Evolutionary conservation across 192 early-diverging fungal species (phyloP).

Genomic region (Backusella luteola): DNA sequence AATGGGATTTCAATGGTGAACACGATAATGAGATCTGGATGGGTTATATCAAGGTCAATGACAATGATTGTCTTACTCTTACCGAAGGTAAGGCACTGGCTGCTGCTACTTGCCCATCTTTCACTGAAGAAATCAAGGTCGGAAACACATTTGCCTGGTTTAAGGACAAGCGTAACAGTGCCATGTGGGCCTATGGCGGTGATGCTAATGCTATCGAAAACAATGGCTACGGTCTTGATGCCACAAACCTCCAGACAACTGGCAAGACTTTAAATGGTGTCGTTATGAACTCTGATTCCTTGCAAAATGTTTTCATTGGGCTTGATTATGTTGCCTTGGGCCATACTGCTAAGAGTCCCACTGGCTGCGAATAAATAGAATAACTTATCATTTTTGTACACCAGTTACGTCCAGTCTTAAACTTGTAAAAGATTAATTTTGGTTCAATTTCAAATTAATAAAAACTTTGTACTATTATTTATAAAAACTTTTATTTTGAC

Average conservation of each 20-base stretch:
- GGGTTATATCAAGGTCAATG: constrained; percentile 27
- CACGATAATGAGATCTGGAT: constrained; percentile 27
- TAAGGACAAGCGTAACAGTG: constrained; percentile 32
- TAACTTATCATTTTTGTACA: neutral
- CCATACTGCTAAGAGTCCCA: neutral
- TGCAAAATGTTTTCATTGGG: constrained; percentile 11
- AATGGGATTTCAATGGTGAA: constrained; percentile 30
- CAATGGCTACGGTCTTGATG: constrained; percentile 21
- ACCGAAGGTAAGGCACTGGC: constrained; percentile 18
- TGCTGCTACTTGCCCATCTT: constrained; percentile 21
- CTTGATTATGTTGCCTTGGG: neutral
- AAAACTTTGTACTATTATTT: neutral
- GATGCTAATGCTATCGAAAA: constrained; percentile 22
- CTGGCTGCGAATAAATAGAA: neutral
- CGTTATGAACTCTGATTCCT: neutral
- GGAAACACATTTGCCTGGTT: constrained; percentile 38
- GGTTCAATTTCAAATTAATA: neutral
- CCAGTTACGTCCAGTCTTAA: neutral
- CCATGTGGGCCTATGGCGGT: constrained; percentile 35
- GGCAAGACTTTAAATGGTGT: constrained; percentile 23
- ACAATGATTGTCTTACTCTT: constrained; percentile 19
- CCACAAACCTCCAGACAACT: constrained; percentile 24
- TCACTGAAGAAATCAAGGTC: constrained; percentile 26
- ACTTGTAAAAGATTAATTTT: neutral
- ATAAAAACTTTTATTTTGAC: no score